These are phyloP conservation scores for Penicillium bovifimosum DNA, from an alignment of 495 filamentous ascomycete genomes.

Conservation along the genomic window DNA sequence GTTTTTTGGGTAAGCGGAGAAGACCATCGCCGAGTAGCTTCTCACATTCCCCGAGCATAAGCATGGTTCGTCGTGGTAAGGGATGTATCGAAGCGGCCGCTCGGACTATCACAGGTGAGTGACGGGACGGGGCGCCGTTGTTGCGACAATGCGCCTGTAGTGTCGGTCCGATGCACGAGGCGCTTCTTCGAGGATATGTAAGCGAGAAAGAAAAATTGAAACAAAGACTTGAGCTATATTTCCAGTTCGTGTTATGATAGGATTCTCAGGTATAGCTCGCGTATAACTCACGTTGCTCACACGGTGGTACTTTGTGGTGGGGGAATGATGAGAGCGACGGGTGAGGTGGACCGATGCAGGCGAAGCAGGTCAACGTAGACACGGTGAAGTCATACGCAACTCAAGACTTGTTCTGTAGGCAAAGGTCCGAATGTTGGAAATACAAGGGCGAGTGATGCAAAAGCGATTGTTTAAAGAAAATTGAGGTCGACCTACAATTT, in stretches of 20 bases:
- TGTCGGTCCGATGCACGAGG: conserved; percentile 5
- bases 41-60: conserved; percentile 66
- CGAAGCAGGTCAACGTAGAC: conserved; percentile 4
- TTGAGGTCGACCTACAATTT: conserved; percentile 7
- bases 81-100: conserved; percentile 4
- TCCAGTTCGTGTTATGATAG: neutral
- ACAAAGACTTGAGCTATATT: neutral
- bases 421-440: neutral
- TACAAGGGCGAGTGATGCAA: neutral
- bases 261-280: neutral
- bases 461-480: neutral
- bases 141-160: conserved; percentile 14
- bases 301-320: conserved; percentile 21
- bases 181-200: neutral
- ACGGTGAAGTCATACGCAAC: conserved; percentile 9
- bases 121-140: conserved; percentile 13
- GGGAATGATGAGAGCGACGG: conserved; percentile 16
- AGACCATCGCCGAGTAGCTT: conserved; percentile 70
- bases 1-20: conserved; percentile 60
- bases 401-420: neutral
- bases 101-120: conserved; percentile 14
- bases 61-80: conserved; percentile 20
- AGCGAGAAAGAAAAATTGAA: neutral
- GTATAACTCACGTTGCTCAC: neutral
- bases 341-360: conserved; percentile 19